Conservation (phyloP, 495 filamentous ascomycete genomes). For the Lindgomyces ingoldianus region DNA sequence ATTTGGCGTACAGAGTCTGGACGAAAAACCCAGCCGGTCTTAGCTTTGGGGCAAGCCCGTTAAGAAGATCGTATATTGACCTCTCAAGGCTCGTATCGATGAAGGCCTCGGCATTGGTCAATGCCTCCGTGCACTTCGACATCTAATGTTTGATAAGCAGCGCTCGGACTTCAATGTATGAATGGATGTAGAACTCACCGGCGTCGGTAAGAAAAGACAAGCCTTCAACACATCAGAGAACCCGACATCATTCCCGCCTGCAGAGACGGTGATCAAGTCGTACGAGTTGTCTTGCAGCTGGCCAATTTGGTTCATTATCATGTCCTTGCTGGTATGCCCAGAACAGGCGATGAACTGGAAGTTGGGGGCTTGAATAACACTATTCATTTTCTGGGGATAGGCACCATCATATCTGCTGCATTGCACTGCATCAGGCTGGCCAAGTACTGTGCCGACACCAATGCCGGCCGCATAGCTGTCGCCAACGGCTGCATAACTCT, state of each 20-base stretch:
- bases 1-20: background rate
- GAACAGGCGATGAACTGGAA: conserved; percentile 4
- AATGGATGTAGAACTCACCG: background rate
- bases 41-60: background rate
- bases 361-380: background rate
- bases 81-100: background rate
- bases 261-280: conserved; percentile 7
- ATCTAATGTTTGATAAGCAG: background rate
- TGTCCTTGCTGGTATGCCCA: background rate
- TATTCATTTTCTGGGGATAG: background rate
- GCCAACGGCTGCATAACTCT: background rate
- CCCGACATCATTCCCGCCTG: conserved; percentile 4
- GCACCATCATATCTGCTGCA: conserved; percentile 7
- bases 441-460: background rate
- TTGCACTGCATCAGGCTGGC: background rate
- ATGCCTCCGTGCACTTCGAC: background rate
- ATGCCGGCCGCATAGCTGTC: conserved; percentile 15
- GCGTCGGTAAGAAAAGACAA: background rate
- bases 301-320: background rate
- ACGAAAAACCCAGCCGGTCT: background rate
- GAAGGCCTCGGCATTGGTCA: background rate
- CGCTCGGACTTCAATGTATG: background rate
- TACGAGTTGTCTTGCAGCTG: background rate
- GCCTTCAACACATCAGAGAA: conserved; percentile 8
- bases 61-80: background rate